Evolutionary conservation across 1,284 basidiomycete genomes (phyloP), one percentile per base, ranked within the genome.

Genomic region (Sutorius eximius): DNA sequence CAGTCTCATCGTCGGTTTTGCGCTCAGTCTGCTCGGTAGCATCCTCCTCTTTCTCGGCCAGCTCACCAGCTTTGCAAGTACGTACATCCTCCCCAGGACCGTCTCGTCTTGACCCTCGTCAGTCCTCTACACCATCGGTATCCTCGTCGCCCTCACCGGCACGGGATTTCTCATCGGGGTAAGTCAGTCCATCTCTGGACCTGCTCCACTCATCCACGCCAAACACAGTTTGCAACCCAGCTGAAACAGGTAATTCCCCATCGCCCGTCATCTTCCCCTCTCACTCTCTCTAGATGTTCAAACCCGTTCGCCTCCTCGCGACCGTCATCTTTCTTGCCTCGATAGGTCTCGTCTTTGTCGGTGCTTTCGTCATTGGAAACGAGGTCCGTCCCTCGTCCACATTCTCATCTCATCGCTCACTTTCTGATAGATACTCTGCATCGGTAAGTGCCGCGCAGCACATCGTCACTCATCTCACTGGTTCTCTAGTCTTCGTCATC

Each of bases 91-190:
- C 27, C 8, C 15, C 5, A n/a, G 20, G 13, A 45, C 22, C 16
- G 0, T 24, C 49, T 18, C 42, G 3, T 38, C 49, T 41, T 56
- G 44, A 36, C 38, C 43, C 36, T 40, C 20, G 24, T 18, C 68
- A 92, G 89, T 90, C 13, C 78, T 98, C 41, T 98, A 94, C 75
- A 83, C 80, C 30, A 59, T 96, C 41, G 95, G 95, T 32, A 89
- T 91, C 49, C 72, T 97, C 57, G 73, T 96, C 53, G 88, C 89
- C 11, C 82, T 98, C 49, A 72, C 91, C 56, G 95, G 93, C 27
- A 95, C 93, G 0, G 94, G 93, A 2, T 96, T 95, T 76, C 74
- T 96, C 65, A 84, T 95, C 62, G 92, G 88, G 54, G 91, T 92
- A 69, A 62, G 83, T 37, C 36, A 30, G 45, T 32, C 53, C 11